A percentile compares a stretch with the other conserved stretches of the same genome.
These are phyloP conservation scores for Chondrus crispus DNA, from an alignment of 23 red algal species.

Conservation along the genomic window DNA sequence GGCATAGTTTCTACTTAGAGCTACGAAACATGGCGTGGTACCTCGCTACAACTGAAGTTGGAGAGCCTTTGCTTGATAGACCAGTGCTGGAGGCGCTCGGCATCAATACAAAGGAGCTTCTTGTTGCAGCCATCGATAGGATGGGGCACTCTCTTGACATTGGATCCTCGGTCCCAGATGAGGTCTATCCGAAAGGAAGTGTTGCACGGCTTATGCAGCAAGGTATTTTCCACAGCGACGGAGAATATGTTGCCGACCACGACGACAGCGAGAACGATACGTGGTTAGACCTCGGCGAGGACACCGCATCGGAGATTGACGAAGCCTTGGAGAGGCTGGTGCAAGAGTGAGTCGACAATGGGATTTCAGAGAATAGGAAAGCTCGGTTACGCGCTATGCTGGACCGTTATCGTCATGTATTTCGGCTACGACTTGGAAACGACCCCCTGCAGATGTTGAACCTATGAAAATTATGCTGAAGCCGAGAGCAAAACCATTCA, in stretches of 20 bases:
- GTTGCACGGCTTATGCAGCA: background rate
- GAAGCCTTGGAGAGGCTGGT: background rate
- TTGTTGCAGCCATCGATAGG: background rate
- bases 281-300: background rate
- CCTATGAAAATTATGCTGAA: background rate
- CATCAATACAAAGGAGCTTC: background rate
- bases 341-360: background rate
- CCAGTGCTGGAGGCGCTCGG: background rate
- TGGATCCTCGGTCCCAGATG: background rate
- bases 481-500: background rate
- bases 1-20: background rate
- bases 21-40: background rate
- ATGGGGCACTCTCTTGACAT: background rate
- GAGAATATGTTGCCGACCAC: background rate
- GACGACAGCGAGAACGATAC: background rate
- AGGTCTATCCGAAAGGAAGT: background rate
- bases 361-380: background rate
- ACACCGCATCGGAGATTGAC: background rate
- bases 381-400: background rate
- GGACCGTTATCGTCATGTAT: background rate
- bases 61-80: background rate
- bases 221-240: background rate
- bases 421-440: background rate
- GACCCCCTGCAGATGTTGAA: background rate
- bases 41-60: background rate